Base-by-base conservation (phyloP, 352 stramenopile genomes). In the Globisporangium recalcitrans region DNA sequence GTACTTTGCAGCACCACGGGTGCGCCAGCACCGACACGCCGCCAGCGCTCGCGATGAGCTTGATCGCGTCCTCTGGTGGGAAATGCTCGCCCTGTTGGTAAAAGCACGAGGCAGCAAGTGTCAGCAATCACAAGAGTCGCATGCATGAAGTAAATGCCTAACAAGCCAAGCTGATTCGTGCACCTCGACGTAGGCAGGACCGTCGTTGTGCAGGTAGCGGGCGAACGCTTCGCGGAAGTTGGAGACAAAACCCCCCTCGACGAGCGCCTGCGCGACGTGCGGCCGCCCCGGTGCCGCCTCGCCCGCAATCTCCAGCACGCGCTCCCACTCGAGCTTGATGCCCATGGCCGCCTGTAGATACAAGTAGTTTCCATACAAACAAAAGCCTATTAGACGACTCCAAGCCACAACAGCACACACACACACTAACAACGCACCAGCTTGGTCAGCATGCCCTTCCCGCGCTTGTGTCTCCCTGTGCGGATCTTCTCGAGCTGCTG, bases 1-100 rank as follows among this genome's bases (percentile, higher is more conserved):
- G 4, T 62, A 88, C 80, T 63, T 93, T 95, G 63, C 82, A 95
- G 57, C 83, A 93, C 85, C 85, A 95, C 21, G 85, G 85, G 54
- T 95, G 85, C 0, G 85, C 85, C n/a, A 95, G 73, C 54, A 95
- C 80, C 0, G 85, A 94, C 13, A 95, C 72, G 2, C 85, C 85
- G 11, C 85, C 85, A 19, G 81, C 80, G 31, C 80, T 87, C 16
- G 86, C 81, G 58, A 95, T 95, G 47, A 95, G 75, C 56, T 91
- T 89, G 65, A 95, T 91, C 3, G 85, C 85, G 60, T 93, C 80
- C 68, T 92, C 78, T n/a, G 85, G 85, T 8, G 85, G 85, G 51
- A 93, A 95, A 48, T 92, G 77, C 29, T 90, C 77, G 46, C 85
- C 85, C 80, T 93, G 40, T 51, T 9, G 10, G 5, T 40, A 4